Base-by-base conservation (phyloP, 2,329 filamentous ascomycete species). In the Purpureocillium takamizusanense region DNA sequence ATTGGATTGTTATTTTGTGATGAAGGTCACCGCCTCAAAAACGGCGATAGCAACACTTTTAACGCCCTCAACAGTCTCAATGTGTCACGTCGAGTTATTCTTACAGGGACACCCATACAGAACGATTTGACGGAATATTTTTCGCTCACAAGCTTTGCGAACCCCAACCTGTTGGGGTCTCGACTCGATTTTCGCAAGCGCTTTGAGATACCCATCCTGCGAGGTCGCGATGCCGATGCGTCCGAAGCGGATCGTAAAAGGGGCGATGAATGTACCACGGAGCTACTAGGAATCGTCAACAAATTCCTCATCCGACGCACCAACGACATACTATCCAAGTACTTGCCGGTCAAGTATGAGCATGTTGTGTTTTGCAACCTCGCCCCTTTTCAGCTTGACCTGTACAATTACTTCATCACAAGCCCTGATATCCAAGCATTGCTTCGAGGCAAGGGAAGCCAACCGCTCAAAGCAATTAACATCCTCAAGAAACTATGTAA, bases 61-160 rank as follows among this genome's bases (percentile, higher is more conserved):
- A 89, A 76, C 18, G 89, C 92, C 1, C 69, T 98, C 36, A 95
- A 94, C 53, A 83, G 77, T 43, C 70, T 98, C 13, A 94, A 95
- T 52, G 92, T 98, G 21, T 83, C 83, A 31, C 78, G 89, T 41
- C 80, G 92, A 18, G 90, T 98, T 33, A 98, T 98, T 49, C 70
- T 98, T 13, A 97, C 92, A 0, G 92, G 92, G 42, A 98, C 92
- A 1, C 92, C 92, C 0, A 98, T 98, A 42, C 92, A 98, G 54
- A 98, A 98, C 52, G 92, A 98, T 56, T 65, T 98, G n/a, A 94
- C 90, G 0, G 92, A 98, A 56, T 98, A 98, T 60, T 98, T 95
- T 53, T 81, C 92, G 3, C 73, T 98, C 9, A 84, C 97, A 42
- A 94, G 90, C 59, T 98, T 98, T 53, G 92, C 92, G 21, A 98